Percentiles rank a stretch among this genome's conserved stretches.
Evolutionary conservation across 73 alveolate genomes (phyloP).

Genomic region (Blepharisma stoltei): DNA sequence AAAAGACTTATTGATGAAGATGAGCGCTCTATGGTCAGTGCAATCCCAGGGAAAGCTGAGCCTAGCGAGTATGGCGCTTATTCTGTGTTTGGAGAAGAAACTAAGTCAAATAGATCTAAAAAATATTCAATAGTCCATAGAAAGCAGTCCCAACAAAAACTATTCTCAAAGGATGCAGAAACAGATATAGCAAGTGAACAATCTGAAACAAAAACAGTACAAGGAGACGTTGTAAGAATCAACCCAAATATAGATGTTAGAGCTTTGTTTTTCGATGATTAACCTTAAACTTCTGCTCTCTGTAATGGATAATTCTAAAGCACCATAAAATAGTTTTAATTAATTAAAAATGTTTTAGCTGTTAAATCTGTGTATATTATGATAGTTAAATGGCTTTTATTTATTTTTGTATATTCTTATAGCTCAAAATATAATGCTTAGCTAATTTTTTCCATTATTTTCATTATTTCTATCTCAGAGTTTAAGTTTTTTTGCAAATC

Average conservation of each 20-base stretch:
- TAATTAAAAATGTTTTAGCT: no score
- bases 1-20: background rate
- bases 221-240: conserved; percentile 18
- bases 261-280: background rate
- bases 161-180: background rate
- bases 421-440: no score
- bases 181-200: background rate
- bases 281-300: no score
- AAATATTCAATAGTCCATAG: background rate
- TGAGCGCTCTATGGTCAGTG: background rate
- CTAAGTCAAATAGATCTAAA: background rate
- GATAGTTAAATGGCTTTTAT: no score
- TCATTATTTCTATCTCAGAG: no score
- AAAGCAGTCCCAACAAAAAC: background rate
- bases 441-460: no score
- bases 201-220: background rate
- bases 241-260: conserved; percentile 14
- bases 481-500: no score
- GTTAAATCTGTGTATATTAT: no score
- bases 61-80: background rate
- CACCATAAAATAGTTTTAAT: no score
- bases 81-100: background rate
- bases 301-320: no score
- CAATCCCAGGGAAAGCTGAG: background rate
- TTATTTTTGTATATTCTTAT: no score